phyloP scores from a whole-genome alignment of 1,139 yeast genomes.

The Lipomyces yarrowii region DNA sequence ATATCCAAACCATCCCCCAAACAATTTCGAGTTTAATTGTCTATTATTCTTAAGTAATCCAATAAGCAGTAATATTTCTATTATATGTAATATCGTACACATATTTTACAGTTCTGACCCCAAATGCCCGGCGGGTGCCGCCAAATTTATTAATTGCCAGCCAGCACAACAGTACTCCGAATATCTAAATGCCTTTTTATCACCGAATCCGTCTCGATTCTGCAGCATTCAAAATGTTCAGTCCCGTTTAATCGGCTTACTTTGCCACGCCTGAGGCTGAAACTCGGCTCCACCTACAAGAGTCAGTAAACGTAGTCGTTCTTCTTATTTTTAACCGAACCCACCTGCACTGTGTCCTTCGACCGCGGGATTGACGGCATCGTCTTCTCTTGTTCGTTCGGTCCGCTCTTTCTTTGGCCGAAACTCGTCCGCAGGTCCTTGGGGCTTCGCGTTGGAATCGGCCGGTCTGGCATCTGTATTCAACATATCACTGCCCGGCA shows the following conservation, averaged over 20 bases:
- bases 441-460: neutral
- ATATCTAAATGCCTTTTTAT: neutral
- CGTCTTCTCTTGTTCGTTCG: neutral
- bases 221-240: neutral
- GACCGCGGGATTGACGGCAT: neutral
- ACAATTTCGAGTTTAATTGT: neutral
- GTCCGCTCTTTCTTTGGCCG: neutral
- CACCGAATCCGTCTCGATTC: neutral
- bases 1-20: neutral
- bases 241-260: constrained; percentile 34
- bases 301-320: neutral
- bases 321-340: neutral
- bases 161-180: neutral
- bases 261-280: constrained; percentile 21
- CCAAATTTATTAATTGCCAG: neutral
- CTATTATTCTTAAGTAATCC: neutral
- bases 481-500: constrained; percentile 19
- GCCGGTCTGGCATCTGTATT: constrained; percentile 25
- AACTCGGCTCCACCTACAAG: constrained; percentile 9
- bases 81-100: neutral
- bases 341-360: constrained; percentile 4
- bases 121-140: neutral
- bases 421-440: constrained; percentile 1
- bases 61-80: neutral
- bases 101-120: neutral